Evolutionary conservation across 1,284 basidiomycete genomes (phyloP).

Genomic region (Puccinia hordei): DNA sequence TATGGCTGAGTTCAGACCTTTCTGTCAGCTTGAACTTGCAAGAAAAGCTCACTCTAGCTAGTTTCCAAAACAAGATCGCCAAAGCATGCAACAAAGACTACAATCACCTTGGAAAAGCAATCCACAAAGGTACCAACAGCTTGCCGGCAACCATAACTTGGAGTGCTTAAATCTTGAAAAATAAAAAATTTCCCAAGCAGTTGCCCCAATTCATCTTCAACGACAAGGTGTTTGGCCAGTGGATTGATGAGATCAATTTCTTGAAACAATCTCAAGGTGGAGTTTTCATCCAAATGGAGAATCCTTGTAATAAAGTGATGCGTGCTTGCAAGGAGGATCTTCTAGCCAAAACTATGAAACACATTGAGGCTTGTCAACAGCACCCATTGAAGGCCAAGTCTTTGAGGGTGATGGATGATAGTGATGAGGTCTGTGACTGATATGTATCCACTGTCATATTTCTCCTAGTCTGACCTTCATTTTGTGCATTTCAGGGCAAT

Average conservation of each 20-base stretch:
- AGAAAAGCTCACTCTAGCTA: background rate
- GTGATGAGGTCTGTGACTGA: background rate
- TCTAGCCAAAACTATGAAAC: too few relatives aligned
- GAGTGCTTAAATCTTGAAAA: conserved; percentile 7
- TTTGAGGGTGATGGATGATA: background rate
- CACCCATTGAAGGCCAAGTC: background rate
- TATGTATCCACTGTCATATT: background rate
- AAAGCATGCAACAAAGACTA: conserved; percentile 12
- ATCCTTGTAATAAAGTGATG: too few relatives aligned
- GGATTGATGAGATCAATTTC: conserved; percentile 1
- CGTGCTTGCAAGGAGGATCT: too few relatives aligned
- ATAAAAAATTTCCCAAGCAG: background rate
- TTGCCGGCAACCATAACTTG: background rate
- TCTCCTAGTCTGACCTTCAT: too few relatives aligned
- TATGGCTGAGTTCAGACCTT: background rate
- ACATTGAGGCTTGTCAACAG: background rate
- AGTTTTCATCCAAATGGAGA: too few relatives aligned
- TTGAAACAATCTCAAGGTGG: background rate
- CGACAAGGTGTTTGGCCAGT: background rate
- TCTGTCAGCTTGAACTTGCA: background rate
- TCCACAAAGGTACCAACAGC: background rate
- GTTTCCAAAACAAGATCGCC: background rate
- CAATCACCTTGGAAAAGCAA: background rate
- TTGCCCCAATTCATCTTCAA: background rate
- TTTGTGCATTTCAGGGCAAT: background rate